Percentiles rank a stretch among this genome's conserved stretches.
Conservation (phyloP, 345 rosid species). For the Conringia planisiliqua region DNA sequence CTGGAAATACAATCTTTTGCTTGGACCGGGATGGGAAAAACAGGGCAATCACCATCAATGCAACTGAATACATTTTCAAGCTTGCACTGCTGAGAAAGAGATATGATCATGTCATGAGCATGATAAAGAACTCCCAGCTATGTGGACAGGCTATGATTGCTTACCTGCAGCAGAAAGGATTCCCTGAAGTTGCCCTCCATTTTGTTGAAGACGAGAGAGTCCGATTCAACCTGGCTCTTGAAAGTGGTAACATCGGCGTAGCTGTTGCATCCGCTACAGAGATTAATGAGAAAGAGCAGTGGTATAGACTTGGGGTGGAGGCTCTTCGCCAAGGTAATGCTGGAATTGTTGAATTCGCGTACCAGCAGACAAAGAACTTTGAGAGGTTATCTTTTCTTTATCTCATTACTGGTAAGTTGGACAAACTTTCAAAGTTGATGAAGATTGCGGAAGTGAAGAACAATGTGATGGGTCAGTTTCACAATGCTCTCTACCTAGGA, state of each 20-base stretch:
- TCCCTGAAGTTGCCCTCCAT: slow-evolving; percentile 98
- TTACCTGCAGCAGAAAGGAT: slow-evolving; percentile 92
- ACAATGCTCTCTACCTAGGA: slow-evolving; percentile 85
- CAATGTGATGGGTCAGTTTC: slow-evolving; percentile 96
- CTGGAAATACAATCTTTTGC: slow-evolving; percentile 64
- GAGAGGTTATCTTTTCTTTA: slow-evolving; percentile 94
- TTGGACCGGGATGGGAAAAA: slow-evolving; percentile 75
- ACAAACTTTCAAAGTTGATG: slow-evolving; percentile 84
- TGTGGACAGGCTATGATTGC: slow-evolving; percentile 98
- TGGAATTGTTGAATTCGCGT: slow-evolving; percentile 89
- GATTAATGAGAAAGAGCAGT: slow-evolving; percentile 92
- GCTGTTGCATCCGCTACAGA: slow-evolving; percentile 97
- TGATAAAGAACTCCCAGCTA: slow-evolving; percentile 91
- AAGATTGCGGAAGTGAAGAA: slow-evolving; percentile 92
- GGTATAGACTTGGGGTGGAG: slow-evolving; percentile 93
- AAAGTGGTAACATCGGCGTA: slow-evolving; percentile 90
- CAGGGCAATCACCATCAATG: slow-evolving; percentile 45
- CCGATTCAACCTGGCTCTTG: slow-evolving; percentile 88
- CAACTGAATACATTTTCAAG: slow-evolving; percentile 90
- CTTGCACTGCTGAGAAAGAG: slow-evolving; percentile 71
- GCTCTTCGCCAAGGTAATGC: slow-evolving; percentile 98
- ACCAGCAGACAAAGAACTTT: slow-evolving; percentile 93
- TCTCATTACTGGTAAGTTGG: slow-evolving; percentile 82
- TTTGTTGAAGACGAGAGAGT: slow-evolving; percentile 95
- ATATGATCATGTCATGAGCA: slow-evolving; percentile 89